A percentile compares a stretch with the other conserved stretches of the same genome.
Evolutionary conservation across 2,329 filamentous ascomycete genomes (phyloP).

Genomic region (Exophiala oligosperma): DNA sequence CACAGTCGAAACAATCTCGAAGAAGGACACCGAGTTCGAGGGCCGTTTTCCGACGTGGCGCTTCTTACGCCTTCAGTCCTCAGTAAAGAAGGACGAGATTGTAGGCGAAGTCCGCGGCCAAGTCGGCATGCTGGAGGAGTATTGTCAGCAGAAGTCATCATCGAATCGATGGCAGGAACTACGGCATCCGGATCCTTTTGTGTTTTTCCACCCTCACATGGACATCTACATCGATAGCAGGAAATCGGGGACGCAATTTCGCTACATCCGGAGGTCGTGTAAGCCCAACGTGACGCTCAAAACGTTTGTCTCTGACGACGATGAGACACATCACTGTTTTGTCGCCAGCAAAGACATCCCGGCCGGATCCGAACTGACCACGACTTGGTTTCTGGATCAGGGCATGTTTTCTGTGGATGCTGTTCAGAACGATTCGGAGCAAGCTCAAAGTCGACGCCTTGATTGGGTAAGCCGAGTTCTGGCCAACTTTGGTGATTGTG

Average conservation of each 20-base stretch:
- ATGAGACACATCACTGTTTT: slow-evolving; percentile 89
- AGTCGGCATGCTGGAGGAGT: slow-evolving; percentile 71
- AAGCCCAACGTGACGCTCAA: slow-evolving; percentile 85
- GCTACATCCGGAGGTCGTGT: slow-evolving; percentile 91
- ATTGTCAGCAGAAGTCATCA: slow-evolving; percentile 58
- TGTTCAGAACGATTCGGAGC: slow-evolving; percentile 21
- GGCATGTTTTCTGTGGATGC: slow-evolving; percentile 21
- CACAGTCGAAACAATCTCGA: slow-evolving; percentile 54
- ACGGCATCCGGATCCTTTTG: slow-evolving; percentile 63
- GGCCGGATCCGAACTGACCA: slow-evolving; percentile 51
- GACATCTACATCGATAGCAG: slow-evolving; percentile 93
- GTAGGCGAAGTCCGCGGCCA: slow-evolving; percentile 76
- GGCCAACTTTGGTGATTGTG: slow-evolving; percentile 51
- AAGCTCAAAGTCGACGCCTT: slow-evolving; percentile 33
- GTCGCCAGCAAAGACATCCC: slow-evolving; percentile 76
- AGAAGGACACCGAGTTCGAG: slow-evolving; percentile 48
- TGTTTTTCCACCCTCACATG: slow-evolving; percentile 83
- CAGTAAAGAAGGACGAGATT: slow-evolving; percentile 54
- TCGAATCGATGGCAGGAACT: slow-evolving; percentile 69
- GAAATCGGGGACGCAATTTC: slow-evolving; percentile 78
- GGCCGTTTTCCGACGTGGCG: slow-evolving; percentile 69
- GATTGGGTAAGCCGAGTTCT: slow-evolving; percentile 51
- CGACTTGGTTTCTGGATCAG: slow-evolving; percentile 49
- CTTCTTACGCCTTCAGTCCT: slow-evolving; percentile 51
- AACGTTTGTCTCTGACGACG: slow-evolving; percentile 72